Conservation (phyloP, 2,329 filamentous ascomycete genomes). For the Colletotrichum euphorbiae region DNA sequence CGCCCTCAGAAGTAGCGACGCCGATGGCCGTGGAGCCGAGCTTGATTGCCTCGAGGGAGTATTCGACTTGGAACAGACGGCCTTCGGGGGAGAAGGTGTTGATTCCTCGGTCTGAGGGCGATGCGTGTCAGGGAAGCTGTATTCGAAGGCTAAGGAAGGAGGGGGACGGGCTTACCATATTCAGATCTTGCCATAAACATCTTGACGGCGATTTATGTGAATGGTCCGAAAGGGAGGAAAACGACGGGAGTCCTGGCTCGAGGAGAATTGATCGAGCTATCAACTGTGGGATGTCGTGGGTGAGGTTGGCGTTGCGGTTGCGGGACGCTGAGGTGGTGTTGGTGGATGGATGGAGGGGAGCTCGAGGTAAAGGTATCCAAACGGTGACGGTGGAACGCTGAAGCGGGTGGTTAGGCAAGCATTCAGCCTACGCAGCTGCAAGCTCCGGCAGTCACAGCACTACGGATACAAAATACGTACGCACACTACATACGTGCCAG, state of each 20-base stretch:
- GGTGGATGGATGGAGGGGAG: constrained; percentile 33
- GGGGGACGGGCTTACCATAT: constrained; percentile 80
- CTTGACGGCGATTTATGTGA: constrained; percentile 62
- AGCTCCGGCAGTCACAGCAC: constrained; percentile 13
- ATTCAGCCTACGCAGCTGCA: constrained; percentile 52
- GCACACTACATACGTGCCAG: no score
- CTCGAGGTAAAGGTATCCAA: constrained; percentile 37
- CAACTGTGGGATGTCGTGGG: constrained; percentile 22
- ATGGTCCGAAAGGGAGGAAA: constrained; percentile 16
- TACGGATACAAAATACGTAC: constrained; percentile 13
- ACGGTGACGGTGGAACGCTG: constrained; percentile 38
- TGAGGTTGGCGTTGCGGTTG: constrained; percentile 12
- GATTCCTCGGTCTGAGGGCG: constrained; percentile 37
- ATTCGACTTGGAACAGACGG: constrained; percentile 99
- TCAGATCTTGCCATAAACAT: constrained; percentile 99
- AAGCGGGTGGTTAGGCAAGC: constrained; percentile 50
- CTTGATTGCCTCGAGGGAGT: constrained; percentile 99
- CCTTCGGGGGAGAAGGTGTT: constrained; percentile 99
- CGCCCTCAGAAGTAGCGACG: constrained; percentile 93
- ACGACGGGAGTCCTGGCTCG: background rate
- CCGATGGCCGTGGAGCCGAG: constrained; percentile 98
- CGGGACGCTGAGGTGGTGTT: constrained; percentile 14
- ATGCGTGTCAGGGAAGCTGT: constrained; percentile 49
- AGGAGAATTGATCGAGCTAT: background rate
- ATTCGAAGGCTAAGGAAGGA: constrained; percentile 41